These are phyloP conservation scores for Candida argentea DNA, from an alignment of 805 yeast genomes.

Conservation along the genomic window DNA sequence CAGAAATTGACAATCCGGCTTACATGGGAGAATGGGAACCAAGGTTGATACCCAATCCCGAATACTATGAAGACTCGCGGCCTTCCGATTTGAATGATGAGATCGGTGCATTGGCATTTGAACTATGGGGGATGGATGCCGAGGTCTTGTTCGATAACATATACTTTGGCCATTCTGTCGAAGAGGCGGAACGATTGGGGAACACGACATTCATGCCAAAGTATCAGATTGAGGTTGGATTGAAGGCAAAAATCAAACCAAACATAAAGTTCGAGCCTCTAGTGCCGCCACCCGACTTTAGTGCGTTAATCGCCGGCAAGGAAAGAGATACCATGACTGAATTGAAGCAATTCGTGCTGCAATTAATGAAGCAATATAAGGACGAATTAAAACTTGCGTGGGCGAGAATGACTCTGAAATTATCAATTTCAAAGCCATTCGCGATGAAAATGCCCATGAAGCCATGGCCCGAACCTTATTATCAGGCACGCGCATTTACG, in stretches of 20 bases:
- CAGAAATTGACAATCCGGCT: slow-evolving; percentile 59
- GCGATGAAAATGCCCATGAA: too few species aligned
- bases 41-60: slow-evolving; percentile 56
- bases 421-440: too few species aligned
- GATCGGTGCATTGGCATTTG: slow-evolving; percentile 79
- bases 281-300: slow-evolving; percentile 33
- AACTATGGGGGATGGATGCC: slow-evolving; percentile 78
- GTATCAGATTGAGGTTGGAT: slow-evolving; percentile 37
- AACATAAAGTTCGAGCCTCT: slow-evolving; percentile 31
- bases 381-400: slow-evolving; percentile 12
- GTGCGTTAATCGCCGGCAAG: slow-evolving; percentile 19
- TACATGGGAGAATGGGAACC: slow-evolving; percentile 78
- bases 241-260: slow-evolving; percentile 31
- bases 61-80: slow-evolving; percentile 44
- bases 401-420: slow-evolving; percentile 23
- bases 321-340: slow-evolving; percentile 7
- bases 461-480: too few species aligned
- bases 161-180: slow-evolving; percentile 75
- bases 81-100: slow-evolving; percentile 52
- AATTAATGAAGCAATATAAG: slow-evolving; percentile 9
- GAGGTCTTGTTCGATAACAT: slow-evolving; percentile 73
- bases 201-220: slow-evolving; percentile 61
- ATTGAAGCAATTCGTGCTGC: slow-evolving; percentile 9
- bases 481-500: too few species aligned
- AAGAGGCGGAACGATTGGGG: slow-evolving; percentile 78